Percentiles rank a stretch among this genome's conserved stretches.
Conservation (phyloP, 2,329 filamentous ascomycete species). For the Zymoseptoria ardabiliae region DNA sequence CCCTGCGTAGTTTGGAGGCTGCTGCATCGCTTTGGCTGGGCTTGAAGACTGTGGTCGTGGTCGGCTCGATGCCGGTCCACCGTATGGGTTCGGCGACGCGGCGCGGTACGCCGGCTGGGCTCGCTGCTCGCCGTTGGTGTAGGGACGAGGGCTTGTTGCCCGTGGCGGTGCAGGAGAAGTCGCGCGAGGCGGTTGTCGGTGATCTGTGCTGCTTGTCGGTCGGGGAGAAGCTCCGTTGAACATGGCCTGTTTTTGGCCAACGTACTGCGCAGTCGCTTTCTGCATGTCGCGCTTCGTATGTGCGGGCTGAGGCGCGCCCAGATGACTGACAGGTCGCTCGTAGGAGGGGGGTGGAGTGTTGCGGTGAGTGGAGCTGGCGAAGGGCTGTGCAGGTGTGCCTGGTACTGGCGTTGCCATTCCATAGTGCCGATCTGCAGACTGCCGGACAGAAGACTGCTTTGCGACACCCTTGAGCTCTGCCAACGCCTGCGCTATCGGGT, state of each 20-base stretch:
- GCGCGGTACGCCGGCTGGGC: conserved; percentile 35
- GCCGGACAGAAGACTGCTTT: conserved; percentile 73
- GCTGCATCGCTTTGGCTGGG: conserved; percentile 32
- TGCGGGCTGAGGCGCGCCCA: conserved; percentile 84
- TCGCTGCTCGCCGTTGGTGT: conserved; percentile 30
- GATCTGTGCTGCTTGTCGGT: conserved; percentile 21
- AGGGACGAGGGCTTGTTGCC: conserved; percentile 50
- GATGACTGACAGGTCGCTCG: conserved; percentile 65
- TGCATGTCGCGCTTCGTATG: conserved; percentile 95
- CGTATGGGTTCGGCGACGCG: conserved; percentile 59
- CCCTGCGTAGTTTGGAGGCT: conserved; percentile 27
- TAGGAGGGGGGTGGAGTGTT: conserved; percentile 85
- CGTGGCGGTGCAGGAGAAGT: conserved; percentile 64
- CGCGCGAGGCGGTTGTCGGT: conserved; percentile 34
- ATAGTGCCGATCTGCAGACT: conserved; percentile 92
- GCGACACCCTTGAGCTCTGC: conserved; percentile 83
- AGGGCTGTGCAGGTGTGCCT: conserved; percentile 32
- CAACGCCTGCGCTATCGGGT: conserved; percentile 86
- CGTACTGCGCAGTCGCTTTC: conserved; percentile 83
- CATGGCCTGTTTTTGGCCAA: conserved; percentile 73
- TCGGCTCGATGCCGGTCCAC: conserved; percentile 24
- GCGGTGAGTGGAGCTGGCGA: conserved; percentile 41
- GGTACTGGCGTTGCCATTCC: conserved; percentile 77
- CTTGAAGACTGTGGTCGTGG: conserved; percentile 35
- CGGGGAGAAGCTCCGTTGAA: conserved; percentile 44